Evolutionary conservation across 176 grass and related monocot genomes (phyloP), one percentile per base, ranked within the genome.

Genomic region (Puccinellia tenuiflora): DNA sequence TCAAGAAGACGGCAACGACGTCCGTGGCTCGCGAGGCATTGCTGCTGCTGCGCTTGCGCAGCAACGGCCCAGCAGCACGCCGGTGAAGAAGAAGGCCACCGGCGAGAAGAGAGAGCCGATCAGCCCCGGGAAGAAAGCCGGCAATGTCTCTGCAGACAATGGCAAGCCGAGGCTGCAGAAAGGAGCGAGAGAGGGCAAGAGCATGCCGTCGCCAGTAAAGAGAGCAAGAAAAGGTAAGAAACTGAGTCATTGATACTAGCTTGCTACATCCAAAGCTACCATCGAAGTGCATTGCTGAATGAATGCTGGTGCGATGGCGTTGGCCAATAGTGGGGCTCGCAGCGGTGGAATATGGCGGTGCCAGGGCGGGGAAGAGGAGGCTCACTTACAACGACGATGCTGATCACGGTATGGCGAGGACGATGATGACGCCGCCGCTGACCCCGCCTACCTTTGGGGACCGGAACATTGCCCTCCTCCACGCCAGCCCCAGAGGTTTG

Each of bases 201-300:
- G 8, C 52, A 82, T 61, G 34, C 88, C 78, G 16, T 54, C 51
- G 63, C 78, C 63, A 26, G 72, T 21, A 42, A 89, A 81, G 61
- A 90, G 50, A 68, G 28, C 73, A 11, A 86, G 73, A 28, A 86
- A 86, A 90, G 88, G 83, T 90, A 82, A 16, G 11, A 18, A 31
- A 24, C 7, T 16, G 26, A 69, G 5, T 1, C 24, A 28, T 11
- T 21, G 35, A 43, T 48, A 26, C 16, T 9, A 18, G 1, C 60
- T 63, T 17, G 13, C 60, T 66, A n/a, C 47, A 30, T 31, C 65
- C 67, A 29, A 21, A 7, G 11, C 17, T 79, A 50, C 3, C 11
- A 52, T 54, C 13, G 5, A 37, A 39, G 22, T 72, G 68, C 6
- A n/a, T 79, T 47, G 26, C 6, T 64, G 61, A 67, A 47, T 64